These are phyloP conservation scores for Geotrichum histeridarum DNA, from an alignment of 1,139 yeast species.

Conservation along the genomic window DNA sequence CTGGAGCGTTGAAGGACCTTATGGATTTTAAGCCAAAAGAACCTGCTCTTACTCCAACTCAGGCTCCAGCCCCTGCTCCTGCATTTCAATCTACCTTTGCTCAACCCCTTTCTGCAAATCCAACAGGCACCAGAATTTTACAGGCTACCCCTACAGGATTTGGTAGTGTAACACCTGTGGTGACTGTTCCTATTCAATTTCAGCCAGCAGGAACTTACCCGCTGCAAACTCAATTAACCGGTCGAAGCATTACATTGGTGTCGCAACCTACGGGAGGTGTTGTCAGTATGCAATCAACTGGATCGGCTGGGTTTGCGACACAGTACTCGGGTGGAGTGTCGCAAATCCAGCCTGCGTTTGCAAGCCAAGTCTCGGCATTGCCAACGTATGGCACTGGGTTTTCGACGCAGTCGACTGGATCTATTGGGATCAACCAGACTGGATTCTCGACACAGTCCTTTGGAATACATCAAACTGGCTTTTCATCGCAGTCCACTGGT, in stretches of 20 bases:
- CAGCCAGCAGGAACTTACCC: conserved; percentile 21
- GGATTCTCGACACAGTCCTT: not conserved
- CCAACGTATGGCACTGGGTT: not conserved
- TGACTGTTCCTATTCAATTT: conserved; percentile 16
- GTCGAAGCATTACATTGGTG: conserved; percentile 1
- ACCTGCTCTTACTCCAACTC: conserved; percentile 1
- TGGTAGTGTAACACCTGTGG: conserved; percentile 6
- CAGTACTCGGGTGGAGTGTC: conserved; percentile 9
- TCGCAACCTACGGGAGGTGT: conserved; percentile 7
- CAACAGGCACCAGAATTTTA: conserved; percentile 9
- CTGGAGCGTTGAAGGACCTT: conserved; percentile 18
- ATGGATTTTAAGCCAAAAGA: conserved; percentile 14
- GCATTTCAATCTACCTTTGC: not conserved
- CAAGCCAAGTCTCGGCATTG: not conserved
- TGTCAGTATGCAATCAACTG: not conserved
- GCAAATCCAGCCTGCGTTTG: conserved; percentile 17
- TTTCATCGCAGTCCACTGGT: conserved; percentile 1
- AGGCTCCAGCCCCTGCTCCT: conserved; percentile 5
- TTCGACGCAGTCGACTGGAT: not conserved
- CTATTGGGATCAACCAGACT: not conserved
- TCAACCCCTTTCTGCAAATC: not conserved
- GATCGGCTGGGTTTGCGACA: conserved; percentile 9
- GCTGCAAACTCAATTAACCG: conserved; percentile 8
- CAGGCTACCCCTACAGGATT: conserved; percentile 4
- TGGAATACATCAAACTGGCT: not conserved